Percentiles rank a stretch among this genome's conserved stretches.
These are phyloP conservation scores for Auriscalpium orientale DNA, from an alignment of 768 basidiomycete genomes.

Conservation along the genomic window DNA sequence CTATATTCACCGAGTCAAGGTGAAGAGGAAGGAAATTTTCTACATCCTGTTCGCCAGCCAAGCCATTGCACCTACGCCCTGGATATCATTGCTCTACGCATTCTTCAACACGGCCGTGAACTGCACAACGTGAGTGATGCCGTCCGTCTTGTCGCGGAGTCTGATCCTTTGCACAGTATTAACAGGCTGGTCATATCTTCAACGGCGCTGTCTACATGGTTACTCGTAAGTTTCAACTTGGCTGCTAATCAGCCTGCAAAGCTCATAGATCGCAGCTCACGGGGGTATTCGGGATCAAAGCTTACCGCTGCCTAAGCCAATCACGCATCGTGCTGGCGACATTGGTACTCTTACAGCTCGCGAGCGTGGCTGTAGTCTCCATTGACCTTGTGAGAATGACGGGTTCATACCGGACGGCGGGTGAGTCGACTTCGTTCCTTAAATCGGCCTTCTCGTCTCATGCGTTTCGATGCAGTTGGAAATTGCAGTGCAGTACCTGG, in stretches of 20 bases:
- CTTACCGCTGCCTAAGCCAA: slow-evolving; percentile 56
- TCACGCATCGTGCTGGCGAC: slow-evolving; percentile 44
- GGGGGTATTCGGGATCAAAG: slow-evolving; percentile 58
- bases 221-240: neutral
- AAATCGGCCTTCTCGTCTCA: no score
- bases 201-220: neutral
- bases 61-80: slow-evolving; percentile 37
- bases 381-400: slow-evolving; percentile 40
- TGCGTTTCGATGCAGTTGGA: no score
- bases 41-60: slow-evolving; percentile 50
- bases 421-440: no score
- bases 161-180: neutral
- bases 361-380: slow-evolving; percentile 34
- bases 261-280: slow-evolving; percentile 36
- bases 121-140: slow-evolving; percentile 43
- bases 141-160: slow-evolving; percentile 24
- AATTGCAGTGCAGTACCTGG: no score
- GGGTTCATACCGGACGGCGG: slow-evolving; percentile 26
- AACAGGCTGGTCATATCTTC: neutral
- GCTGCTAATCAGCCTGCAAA: neutral
- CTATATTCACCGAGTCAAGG: slow-evolving; percentile 46
- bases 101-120: slow-evolving; percentile 34
- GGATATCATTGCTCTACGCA: slow-evolving; percentile 37
- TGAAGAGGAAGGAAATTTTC: slow-evolving; percentile 54
- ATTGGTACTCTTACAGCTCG: slow-evolving; percentile 35